phyloP scores from a whole-genome alignment of 495 filamentous ascomycete species.

The Cairneyella variabilis region DNA sequence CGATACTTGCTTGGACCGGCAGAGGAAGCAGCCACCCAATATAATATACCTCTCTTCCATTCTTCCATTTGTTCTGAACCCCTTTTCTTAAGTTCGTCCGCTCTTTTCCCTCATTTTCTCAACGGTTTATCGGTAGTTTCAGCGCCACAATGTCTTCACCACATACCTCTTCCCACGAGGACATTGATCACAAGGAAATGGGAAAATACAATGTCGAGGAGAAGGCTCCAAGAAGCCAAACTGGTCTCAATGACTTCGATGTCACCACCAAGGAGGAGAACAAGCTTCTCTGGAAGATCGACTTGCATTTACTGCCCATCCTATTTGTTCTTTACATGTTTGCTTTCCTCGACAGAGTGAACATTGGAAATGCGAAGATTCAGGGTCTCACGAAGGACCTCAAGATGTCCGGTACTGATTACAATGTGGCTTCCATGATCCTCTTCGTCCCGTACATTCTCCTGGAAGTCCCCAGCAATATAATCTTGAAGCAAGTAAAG shows the following conservation, averaged over 20 bases:
- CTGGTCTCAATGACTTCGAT: neutral
- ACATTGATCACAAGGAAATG: neutral
- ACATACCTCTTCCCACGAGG: neutral
- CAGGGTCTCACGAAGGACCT: slow-evolving; percentile 32
- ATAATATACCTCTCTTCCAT: neutral
- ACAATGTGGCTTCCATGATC: slow-evolving; percentile 15
- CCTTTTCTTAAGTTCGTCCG: neutral
- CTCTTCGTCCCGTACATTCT: slow-evolving; percentile 32
- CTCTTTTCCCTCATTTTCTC: neutral
- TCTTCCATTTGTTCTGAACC: too few relatives aligned
- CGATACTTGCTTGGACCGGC: too few relatives aligned
- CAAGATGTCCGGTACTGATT: slow-evolving; percentile 22
- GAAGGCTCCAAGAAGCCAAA: neutral
- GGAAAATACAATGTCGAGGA: neutral
- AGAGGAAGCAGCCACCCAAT: neutral
- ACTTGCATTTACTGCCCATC: neutral
- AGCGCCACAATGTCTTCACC: neutral
- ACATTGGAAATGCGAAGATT: slow-evolving; percentile 40
- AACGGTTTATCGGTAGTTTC: neutral
- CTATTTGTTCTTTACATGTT: neutral
- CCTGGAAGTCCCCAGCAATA: slow-evolving; percentile 75
- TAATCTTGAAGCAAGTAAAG: slow-evolving; percentile 73
- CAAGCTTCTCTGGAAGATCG: neutral
- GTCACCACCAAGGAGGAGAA: neutral
- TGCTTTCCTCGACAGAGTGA: slow-evolving; percentile 33